Percentiles rank a stretch among this genome's conserved stretches.
phyloP scores from a whole-genome alignment of 73 alveolate species.

The Paraurostyla sp. region DNA sequence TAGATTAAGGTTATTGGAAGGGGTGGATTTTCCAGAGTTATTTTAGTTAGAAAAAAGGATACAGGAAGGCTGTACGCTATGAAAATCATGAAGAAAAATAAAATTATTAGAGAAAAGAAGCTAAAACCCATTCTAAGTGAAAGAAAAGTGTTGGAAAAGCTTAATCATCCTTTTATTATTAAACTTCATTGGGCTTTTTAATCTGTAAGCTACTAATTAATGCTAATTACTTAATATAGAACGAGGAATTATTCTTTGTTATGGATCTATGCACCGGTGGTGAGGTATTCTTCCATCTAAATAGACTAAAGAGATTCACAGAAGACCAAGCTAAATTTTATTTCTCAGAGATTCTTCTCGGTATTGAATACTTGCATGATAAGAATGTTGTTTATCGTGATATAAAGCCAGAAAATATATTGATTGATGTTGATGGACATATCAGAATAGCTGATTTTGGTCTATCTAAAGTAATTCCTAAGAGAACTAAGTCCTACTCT shows the following conservation, averaged over 20 bases:
- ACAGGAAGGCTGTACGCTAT: constrained; percentile 90
- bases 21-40: constrained; percentile 90
- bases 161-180: constrained; percentile 78
- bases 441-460: constrained; percentile 85
- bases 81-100: constrained; percentile 81
- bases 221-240: not conserved
- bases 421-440: constrained; percentile 81
- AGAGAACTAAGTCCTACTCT: constrained; percentile 46
- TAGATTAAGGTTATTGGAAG: constrained; percentile 85
- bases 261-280: constrained; percentile 94
- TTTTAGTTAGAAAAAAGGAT: constrained; percentile 83
- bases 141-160: constrained; percentile 72
- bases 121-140: constrained; percentile 73
- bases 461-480: constrained; percentile 44
- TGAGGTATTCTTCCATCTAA: constrained; percentile 81
- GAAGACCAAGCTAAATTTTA: constrained; percentile 79
- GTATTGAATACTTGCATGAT: constrained; percentile 78
- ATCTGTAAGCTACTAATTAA: constrained; percentile 32
- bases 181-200: constrained; percentile 85
- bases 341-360: constrained; percentile 77
- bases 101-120: constrained; percentile 70
- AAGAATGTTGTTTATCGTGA: constrained; percentile 84
- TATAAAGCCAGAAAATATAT: constrained; percentile 86
- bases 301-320: constrained; percentile 72
- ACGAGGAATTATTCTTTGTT: constrained; percentile 76